Base-by-base conservation (phyloP, 139 green algal species). In the Coelastrella sp. region DNA sequence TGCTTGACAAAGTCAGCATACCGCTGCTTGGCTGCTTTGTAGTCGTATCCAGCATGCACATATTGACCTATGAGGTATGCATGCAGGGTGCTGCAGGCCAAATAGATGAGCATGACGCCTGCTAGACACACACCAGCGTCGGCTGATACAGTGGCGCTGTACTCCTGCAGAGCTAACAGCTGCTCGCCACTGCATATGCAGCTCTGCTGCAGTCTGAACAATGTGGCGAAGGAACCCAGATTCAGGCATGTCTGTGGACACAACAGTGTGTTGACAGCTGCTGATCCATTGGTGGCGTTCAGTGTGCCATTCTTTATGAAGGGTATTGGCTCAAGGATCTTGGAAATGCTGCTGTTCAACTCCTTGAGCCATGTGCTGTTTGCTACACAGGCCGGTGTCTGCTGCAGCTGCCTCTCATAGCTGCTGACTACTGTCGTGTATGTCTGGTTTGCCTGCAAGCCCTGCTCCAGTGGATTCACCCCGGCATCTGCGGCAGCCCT, bases 161-260 rank as follows among this genome's bases (percentile, higher is more conserved):
- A 13, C 0, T 57, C 17, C 40, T 83, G 50, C 53, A 87, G 17
- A 35, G 35, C 19, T 17, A 51, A 41, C 13, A 87, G 82, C 82
- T 75, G 30, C 21, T 82, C 82, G 37, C 72, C 30, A 5, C 81
- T 73, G 19, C 82, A 87, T 27, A 87, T 87, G 69, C 82, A 87
- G 71, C 82, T 87, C 50, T 73, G 35, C 5, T 40, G 43, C 51
- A 87, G 82, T 40, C 76, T 74, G 57, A 87, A 87, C 27, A 87
- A 59, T 7, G 82, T 87, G 2, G 82, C 82, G 53, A 82, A 87
- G 25, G 82, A 87, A 8, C 82, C 82, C 37, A 87, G 71, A 40
- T 87, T 87, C 13, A 87, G 82, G 82, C 82, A 87, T n/a, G 25
- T 82, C 37, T 87, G 64, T 17, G 82, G 82, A 50, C 82, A 87